Base-by-base conservation (phyloP, 176 grass and related monocot genomes). In the Chloris gayana region DNA sequence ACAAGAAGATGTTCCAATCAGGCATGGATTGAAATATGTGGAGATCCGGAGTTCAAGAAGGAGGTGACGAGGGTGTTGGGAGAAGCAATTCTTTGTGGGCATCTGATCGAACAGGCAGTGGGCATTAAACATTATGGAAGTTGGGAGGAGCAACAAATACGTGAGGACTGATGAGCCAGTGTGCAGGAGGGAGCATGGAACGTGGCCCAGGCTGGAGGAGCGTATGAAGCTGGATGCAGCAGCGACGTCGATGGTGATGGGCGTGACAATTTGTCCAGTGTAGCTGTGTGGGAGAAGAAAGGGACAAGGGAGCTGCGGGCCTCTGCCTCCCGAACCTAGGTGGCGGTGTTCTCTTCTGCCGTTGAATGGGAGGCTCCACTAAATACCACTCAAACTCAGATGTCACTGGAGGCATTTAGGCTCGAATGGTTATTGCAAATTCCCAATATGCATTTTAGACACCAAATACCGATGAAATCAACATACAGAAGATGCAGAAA, bases 1-100 rank as follows among this genome's bases (percentile, higher is more conserved):
- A 94, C 0, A 88, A 86, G 72, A 88, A 86, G 72, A 86, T 67
- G 77, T 94, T 94, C 86, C 69, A 84, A 10, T 86, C 83, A 8
- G 88, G 86, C 85, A 94, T 94, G 44, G 79, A 86, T 17, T 61
- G 72, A 62, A 91, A 91, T 44, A 94, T 10, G 11, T 9, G 34
- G 30, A 90, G 88, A 66, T 11, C 45, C 19, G 8, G 72, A 88
- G 15, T 79, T 88, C 3, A 94, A 51, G 44, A 84, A 53, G 19
- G 86, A 61, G 13, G 78, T 72, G 60, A 94, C 22, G 60, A 88
- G 70, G 18, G 82, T 61, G 76, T 88, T 91, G 54, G 18, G 88
- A 88, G 75, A 86, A 91, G 42, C 44, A 91, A 67, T 86, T 91
- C 32, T 49, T 76, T 14, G 9, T 25, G 21, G 82, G 75, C 85